Base-by-base conservation (phyloP, 1,284 basidiomycete genomes). In the Pyrrhoderma noxium region DNA sequence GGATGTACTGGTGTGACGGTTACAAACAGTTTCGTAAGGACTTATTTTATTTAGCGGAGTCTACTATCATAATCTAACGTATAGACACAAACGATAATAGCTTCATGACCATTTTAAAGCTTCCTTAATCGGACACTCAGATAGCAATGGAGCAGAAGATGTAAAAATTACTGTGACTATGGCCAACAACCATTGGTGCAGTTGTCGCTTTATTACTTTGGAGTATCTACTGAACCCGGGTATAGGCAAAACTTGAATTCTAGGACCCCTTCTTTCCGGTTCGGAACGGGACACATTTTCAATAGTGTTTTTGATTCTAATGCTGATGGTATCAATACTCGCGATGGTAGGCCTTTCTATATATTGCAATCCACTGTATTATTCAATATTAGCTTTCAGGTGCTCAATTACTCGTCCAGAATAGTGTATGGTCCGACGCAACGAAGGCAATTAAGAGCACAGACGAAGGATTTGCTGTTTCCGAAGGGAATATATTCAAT, bases 311-410 rank as follows among this genome's bases (percentile, higher is more conserved):
- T 70, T 56, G 66, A 70, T 45, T 63, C 65, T 63, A 72, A 71
- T 60, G 65, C 62, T 55, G 72, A 74, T 57, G 72, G 73, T 49
- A 74, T 76, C 58, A 74, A 75, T 64, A 73, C 72, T 48, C 70
- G 73, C 54, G 66, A 69, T 54, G 73, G 72, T 65, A 58, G 14
- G 63, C 56, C 19, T 36, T 23, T 19, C 53, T 22, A 42, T 36
- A 45, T 40, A 31, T 56, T 22, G 36, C 37, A 47, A 41, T 16
- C 31, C n/a, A 8, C 21, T 38, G 9, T 25, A 22, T 19, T 14
- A 18, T 36, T 35, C 8, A 5, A 11, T 47, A 38, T 14, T 11
- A 31, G 49, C 52, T 37, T 21, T 8, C 49, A 67, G 68, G 66
- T 56, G 72, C 72, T 43, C 69, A 73, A 57, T 67, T 73, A 49